These are phyloP conservation scores for Kodamaea nitidulidarum DNA, from an alignment of 805 yeast genomes.

Conservation along the genomic window DNA sequence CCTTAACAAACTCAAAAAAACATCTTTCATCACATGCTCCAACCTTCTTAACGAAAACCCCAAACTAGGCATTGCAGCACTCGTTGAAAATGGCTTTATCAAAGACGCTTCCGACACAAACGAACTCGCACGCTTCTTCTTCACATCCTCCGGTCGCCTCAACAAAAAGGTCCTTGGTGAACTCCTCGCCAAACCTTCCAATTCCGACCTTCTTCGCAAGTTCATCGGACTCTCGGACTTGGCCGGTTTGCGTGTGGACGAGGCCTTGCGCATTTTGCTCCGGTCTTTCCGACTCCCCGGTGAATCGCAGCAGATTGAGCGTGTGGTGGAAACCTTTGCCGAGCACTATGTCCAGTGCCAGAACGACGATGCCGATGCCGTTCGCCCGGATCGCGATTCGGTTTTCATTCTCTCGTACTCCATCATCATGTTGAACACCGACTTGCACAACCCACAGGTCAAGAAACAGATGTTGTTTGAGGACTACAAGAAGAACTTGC, in stretches of 20 bases:
- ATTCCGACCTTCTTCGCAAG: slow-evolving; percentile 51
- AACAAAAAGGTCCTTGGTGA: slow-evolving; percentile 89
- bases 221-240: slow-evolving; percentile 76
- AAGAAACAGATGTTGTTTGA: slow-evolving; percentile 87
- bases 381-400: slow-evolving; percentile 76
- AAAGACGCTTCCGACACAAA: slow-evolving; percentile 40
- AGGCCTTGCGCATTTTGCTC: slow-evolving; percentile 78
- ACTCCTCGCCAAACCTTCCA: slow-evolving; percentile 71
- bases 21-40: slow-evolving; percentile 72
- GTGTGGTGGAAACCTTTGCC: slow-evolving; percentile 84
- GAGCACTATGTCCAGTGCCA: slow-evolving; percentile 71
- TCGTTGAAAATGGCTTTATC: slow-evolving; percentile 66
- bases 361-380: slow-evolving; percentile 32
- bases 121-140: slow-evolving; percentile 73
- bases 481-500: slow-evolving; percentile 72
- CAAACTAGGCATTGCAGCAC: slow-evolving; percentile 61
- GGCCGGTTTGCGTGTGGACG: slow-evolving; percentile 78
- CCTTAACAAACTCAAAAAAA: slow-evolving; percentile 52
- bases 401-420: slow-evolving; percentile 89
- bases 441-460: slow-evolving; percentile 87
- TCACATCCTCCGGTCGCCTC: slow-evolving; percentile 71
- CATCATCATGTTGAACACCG: slow-evolving; percentile 91
- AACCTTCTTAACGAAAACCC: slow-evolving; percentile 76
- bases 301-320: slow-evolving; percentile 94
- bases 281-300: slow-evolving; percentile 91